Base-by-base conservation (phyloP, 2,329 filamentous ascomycete species). In the Aureobasidium leucospermi region DNA sequence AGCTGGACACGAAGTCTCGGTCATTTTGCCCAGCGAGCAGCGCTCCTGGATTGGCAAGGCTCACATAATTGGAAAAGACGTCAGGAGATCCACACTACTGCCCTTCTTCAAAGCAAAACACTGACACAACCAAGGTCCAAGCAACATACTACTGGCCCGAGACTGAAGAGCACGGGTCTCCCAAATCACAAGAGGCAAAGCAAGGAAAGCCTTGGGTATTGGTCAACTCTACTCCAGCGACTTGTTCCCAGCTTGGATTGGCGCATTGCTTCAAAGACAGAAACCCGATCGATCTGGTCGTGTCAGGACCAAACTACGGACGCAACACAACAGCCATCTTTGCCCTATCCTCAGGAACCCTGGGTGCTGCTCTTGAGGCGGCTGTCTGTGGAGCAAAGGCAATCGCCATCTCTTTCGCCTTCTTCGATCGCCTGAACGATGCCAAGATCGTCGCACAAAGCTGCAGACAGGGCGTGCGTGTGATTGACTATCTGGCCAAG, bases 1-100 rank as follows among this genome's bases (percentile, higher is more conserved):
- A 60, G 85, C 87, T 34, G 91, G 91, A 7, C 93, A 96, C 74
- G 81, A 78, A n/a, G 90, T 97, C 62, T 96, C 90, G 7, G 92
- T 99, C 52, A 88, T 94, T 64, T 83, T 99, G 13, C 94, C 94
- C 1, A 85, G 96, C 72, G 87, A 86, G 6, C 94, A 99, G 76
- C 86, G 93, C 63, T 96, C 91, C 60, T 99, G 94, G 94, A 97
- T 99, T 68, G 92, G 92, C 67, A 99, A 99, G 79, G 94, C 94
- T 2, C 94, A 97, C 74, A 89, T 97, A 69, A 91, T 97, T 67
- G 92, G 92, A 60, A 72, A 83, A 64, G 83, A 85, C 56, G 85
- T 89, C 63, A 88, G 88, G 23, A 23, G 23, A 23, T 23, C 23
- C 23, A 23, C 23, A 23, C 23, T 23, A 23, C 23, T 23, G 2